Conservation (phyloP, 306 rosid genomes). For the Rosa persica region DNA sequence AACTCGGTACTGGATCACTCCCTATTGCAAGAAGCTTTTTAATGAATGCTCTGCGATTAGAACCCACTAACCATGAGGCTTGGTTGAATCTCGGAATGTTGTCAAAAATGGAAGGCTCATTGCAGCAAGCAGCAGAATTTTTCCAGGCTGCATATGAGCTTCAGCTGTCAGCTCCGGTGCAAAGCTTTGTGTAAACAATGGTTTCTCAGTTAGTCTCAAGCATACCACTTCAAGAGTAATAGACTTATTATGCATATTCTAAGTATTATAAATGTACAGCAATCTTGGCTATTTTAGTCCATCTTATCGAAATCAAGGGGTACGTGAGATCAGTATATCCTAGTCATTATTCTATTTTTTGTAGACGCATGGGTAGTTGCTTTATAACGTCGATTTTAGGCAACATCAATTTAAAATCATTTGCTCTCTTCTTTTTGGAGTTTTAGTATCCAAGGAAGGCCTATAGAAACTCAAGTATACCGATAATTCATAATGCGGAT, state of each 20-base stretch:
- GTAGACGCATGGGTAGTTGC: background rate
- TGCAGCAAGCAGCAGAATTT: constrained; percentile 72
- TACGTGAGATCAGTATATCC: background rate
- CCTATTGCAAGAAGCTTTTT: constrained; percentile 77
- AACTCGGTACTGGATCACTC: constrained; percentile 52
- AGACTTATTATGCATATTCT: constrained; percentile 2
- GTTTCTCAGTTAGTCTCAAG: background rate
- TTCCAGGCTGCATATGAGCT: constrained; percentile 85
- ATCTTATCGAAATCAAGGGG: background rate
- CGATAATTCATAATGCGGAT: background rate
- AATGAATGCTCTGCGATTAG: constrained; percentile 69
- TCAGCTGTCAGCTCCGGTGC: constrained; percentile 67
- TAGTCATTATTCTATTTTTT: background rate
- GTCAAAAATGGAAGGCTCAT: constrained; percentile 62
- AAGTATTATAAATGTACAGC: constrained; percentile 39
- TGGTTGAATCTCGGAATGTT: constrained; percentile 75
- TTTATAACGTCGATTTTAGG: background rate
- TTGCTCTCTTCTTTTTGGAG: background rate
- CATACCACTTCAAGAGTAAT: background rate
- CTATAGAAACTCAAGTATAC: background rate
- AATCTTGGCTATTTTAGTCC: constrained; percentile 10
- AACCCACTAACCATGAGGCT: constrained; percentile 73
- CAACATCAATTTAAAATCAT: background rate
- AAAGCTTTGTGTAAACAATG: constrained; percentile 37
- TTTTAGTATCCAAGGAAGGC: background rate